Evolutionary conservation across 2,329 filamentous ascomycete species (phyloP).

Genomic region (Lecanicillium sp.): DNA sequence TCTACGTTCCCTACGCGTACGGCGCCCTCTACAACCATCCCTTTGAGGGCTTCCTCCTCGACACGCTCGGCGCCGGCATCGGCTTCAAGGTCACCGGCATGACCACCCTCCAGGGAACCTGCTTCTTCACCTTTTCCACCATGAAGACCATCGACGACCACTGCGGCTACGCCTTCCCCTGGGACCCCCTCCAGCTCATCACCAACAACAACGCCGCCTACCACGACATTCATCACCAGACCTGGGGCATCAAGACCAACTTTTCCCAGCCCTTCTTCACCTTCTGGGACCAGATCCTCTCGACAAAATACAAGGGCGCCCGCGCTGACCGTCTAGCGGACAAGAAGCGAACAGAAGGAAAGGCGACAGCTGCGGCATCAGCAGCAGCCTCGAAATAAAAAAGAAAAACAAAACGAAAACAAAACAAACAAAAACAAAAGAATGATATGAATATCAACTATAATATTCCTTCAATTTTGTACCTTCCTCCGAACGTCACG

Average conservation of each 20-base stretch:
- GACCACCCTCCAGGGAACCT: slow-evolving; percentile 79
- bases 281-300: slow-evolving; percentile 81
- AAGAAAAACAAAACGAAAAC: slow-evolving; percentile 21
- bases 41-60: slow-evolving; percentile 86
- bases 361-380: slow-evolving; percentile 15
- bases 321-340: slow-evolving; percentile 35
- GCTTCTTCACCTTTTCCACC: slow-evolving; percentile 82
- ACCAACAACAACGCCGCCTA: slow-evolving; percentile 95
- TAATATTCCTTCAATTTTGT: no score
- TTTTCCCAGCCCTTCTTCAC: slow-evolving; percentile 91
- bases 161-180: slow-evolving; percentile 92
- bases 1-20: slow-evolving; percentile 97
- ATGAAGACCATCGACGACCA: slow-evolving; percentile 98
- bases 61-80: slow-evolving; percentile 80
- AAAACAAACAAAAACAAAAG: slow-evolving; percentile 15
- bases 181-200: slow-evolving; percentile 86
- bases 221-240: slow-evolving; percentile 98
- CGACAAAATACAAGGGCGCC: slow-evolving; percentile 75
- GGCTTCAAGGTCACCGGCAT: slow-evolving; percentile 77
- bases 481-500: no score
- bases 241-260: slow-evolving; percentile 97
- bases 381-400: neutral
- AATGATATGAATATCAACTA: no score
- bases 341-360: slow-evolving; percentile 27
- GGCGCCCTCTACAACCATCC: slow-evolving; percentile 97